Evolutionary conservation across 2,329 filamentous ascomycete species (phyloP).

Genomic region (Penicillium sp.): DNA sequence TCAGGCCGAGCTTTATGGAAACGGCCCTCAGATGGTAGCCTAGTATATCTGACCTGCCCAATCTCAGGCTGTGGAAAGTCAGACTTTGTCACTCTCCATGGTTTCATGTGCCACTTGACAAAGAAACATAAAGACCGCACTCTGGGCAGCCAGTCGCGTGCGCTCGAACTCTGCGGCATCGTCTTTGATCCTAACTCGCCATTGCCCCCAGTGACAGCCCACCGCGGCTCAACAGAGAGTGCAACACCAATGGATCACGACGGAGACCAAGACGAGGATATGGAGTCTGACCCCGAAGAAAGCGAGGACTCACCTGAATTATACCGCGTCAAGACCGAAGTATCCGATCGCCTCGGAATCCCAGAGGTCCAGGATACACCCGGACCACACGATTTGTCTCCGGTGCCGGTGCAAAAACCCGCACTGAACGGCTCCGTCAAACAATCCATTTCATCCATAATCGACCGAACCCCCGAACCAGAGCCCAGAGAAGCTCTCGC

Average conservation of each 20-base stretch:
- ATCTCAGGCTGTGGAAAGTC: constrained; percentile 40
- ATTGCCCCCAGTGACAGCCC: constrained; percentile 32
- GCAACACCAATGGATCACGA: constrained; percentile 31
- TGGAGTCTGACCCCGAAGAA: constrained; percentile 25
- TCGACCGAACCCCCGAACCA: constrained; percentile 34
- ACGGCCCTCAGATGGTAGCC: constrained; percentile 38
- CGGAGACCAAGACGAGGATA: constrained; percentile 33
- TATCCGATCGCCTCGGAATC: constrained; percentile 21
- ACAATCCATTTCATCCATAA: constrained; percentile 42
- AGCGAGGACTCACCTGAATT: constrained; percentile 5
- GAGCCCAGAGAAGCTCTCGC: constrained; percentile 25
- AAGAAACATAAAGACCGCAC: constrained; percentile 45
- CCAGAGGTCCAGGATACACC: constrained; percentile 14
- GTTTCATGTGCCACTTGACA: constrained; percentile 45
- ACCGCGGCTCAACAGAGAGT: constrained; percentile 38
- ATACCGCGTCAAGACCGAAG: constrained; percentile 32
- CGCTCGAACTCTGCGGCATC: constrained; percentile 41
- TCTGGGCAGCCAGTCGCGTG: constrained; percentile 41
- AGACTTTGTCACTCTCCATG: constrained; percentile 43
- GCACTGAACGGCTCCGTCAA: constrained; percentile 33
- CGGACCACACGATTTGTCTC: constrained; percentile 9
- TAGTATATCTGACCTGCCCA: constrained; percentile 42
- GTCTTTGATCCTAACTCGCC: constrained; percentile 41
- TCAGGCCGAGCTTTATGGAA: constrained; percentile 43
- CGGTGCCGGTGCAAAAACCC: constrained; percentile 16